Evolutionary conservation across 805 yeast species (phyloP).

Genomic region (Myxozyma monticola): DNA sequence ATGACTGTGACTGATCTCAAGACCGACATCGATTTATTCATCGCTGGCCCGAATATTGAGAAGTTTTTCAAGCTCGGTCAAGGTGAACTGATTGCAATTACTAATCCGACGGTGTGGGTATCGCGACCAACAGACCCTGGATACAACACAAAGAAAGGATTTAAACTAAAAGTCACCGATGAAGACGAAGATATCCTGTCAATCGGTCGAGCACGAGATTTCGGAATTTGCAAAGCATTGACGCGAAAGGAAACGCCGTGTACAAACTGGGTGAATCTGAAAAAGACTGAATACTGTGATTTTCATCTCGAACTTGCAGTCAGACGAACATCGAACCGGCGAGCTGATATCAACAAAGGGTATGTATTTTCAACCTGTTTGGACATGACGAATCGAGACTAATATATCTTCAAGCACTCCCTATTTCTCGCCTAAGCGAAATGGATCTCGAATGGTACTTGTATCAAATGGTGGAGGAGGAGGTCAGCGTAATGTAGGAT

Average conservation of each 20-base stretch:
- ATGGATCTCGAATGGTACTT: too few relatives aligned
- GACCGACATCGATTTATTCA: conserved; percentile 56
- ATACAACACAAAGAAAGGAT: conserved; percentile 45
- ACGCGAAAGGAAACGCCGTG: conserved; percentile 57
- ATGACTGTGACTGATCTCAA: conserved; percentile 68
- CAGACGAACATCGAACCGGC: conserved; percentile 52
- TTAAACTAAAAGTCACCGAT: conserved; percentile 54
- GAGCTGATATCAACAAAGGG: conserved; percentile 68
- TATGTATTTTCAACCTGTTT: too few relatives aligned
- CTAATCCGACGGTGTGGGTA: conserved; percentile 66
- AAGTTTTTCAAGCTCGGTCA: conserved; percentile 69
- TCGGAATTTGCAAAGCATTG: conserved; percentile 63
- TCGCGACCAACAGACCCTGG: conserved; percentile 20
- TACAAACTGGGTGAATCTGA: conserved; percentile 57
- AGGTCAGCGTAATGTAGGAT: too few relatives aligned
- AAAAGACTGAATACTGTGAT: conserved; percentile 60
- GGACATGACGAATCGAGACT: too few relatives aligned
- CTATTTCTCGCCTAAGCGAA: conserved; percentile 8
- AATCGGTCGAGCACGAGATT: conserved; percentile 67
- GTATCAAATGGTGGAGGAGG: too few relatives aligned
- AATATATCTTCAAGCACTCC: too few relatives aligned
- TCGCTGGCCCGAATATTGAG: conserved; percentile 68
- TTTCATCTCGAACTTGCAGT: conserved; percentile 66
- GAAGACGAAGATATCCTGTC: conserved; percentile 61
- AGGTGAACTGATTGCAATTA: conserved; percentile 71